phyloP scores from a whole-genome alignment of 257 asterid species.

The Pogostemon cablin region DNA sequence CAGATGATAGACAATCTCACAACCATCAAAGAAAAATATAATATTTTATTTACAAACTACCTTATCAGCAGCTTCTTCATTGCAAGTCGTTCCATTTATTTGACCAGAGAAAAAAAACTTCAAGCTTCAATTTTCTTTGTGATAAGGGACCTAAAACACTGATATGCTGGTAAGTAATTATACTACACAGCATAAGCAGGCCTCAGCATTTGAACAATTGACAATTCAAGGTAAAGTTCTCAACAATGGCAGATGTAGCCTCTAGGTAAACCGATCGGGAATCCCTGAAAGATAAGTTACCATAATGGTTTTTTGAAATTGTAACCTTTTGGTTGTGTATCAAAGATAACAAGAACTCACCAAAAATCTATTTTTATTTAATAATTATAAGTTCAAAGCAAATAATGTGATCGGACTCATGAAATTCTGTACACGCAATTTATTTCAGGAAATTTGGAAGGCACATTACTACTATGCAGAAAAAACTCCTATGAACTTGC shows the following conservation, averaged over 20 bases:
- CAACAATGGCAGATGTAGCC: conserved; percentile 89
- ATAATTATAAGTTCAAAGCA: not conserved
- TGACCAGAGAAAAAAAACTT: conserved; percentile 94
- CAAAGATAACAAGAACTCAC: conserved; percentile 17
- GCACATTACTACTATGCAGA: not conserved
- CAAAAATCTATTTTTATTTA: not conserved
- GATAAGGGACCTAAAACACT: conserved; percentile 94
- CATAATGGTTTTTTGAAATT: conserved; percentile 22
- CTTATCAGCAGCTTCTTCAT: conserved; percentile 99
- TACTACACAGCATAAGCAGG: conserved; percentile 99
- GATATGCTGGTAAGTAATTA: conserved; percentile 97
- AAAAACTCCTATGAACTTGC: conserved; percentile 17
- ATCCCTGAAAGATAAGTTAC: conserved; percentile 60
- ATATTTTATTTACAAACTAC: conserved; percentile 38
- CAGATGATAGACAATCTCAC: too few species aligned
- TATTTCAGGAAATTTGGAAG: conserved; percentile 5
- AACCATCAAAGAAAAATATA: not conserved
- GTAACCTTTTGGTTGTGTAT: conserved; percentile 20
- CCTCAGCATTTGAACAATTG: conserved; percentile 91
- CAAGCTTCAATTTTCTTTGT: conserved; percentile 77
- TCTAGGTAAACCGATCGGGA: conserved; percentile 98
- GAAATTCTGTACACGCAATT: too few species aligned
- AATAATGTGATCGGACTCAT: conserved; percentile 12
- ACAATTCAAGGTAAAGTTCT: conserved; percentile 90
- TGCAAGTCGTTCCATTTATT: conserved; percentile 97